Base-by-base conservation (phyloP, 1,284 basidiomycete genomes). In the Papiliotrema laurentii region DNA sequence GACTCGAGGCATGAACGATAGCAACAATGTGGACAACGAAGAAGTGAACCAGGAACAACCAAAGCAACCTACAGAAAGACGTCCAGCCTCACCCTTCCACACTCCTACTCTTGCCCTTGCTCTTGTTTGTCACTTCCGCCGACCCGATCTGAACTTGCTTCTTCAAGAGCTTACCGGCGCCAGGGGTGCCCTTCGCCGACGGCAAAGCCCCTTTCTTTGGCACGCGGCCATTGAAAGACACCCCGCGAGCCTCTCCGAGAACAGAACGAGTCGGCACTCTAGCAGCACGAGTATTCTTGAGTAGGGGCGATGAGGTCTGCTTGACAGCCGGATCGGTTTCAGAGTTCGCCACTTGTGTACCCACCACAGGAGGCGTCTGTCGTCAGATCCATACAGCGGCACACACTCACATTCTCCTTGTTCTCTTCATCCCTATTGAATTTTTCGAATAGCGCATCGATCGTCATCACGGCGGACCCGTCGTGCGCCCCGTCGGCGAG, bases 361-460 rank as follows among this genome's bases (percentile, higher is more conserved):
- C 9, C 36, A 13, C 11, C 9, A 10, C 9, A 9, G 9, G 30
- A 33, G 30, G 10, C 30, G n/a, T 33, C 10, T 33, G 30, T 10
- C 30, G 9, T 33, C n/a, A n/a, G n/a, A n/a, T n/a, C n/a, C n/a
- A n/a, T n/a, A n/a, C n/a, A n/a, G n/a, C n/a, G n/a, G 30, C 36
- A 9, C 36, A 37, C 36, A 9, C 19, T 21, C 19, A 18, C 13
- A 6, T 11, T 14, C 24, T 22, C 18, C 39, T 26, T 24, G 25
- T 33, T 41, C 2, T 35, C 43, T 19, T 41, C 28, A 11, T 33
- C 35, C 36, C 47, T 30, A 10, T 49, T 55, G 49, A 67, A 68
- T 51, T 61, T 65, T 41, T 66, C 60, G 34, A 66, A 66, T 4
- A 71, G 55, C 30, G 54, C 50, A 39, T 69, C 66, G 9, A 71